Evolutionary conservation across 2,329 filamentous ascomycete species (phyloP).

Genomic region (Pseudopithomyces chartarum): DNA sequence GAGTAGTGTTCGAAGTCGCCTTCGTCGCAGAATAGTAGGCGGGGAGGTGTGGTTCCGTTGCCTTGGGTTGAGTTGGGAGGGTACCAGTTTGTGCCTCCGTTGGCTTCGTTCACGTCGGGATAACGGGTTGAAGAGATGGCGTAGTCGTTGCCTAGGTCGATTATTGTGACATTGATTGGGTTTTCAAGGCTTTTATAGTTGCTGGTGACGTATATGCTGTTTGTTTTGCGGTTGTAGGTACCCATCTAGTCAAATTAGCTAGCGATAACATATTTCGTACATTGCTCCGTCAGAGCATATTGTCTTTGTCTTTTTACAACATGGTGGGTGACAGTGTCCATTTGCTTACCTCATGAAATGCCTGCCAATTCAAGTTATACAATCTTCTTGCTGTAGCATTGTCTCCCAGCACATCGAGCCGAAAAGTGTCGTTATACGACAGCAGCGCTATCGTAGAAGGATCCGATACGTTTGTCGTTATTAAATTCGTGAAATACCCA

Average conservation of each 20-base stretch:
- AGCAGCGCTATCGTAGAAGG: conserved; percentile 43
- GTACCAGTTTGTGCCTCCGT: conserved; percentile 43
- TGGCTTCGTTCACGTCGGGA: conserved; percentile 46
- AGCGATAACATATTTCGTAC: no score
- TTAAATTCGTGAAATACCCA: conserved; percentile 33
- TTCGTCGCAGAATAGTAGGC: conserved; percentile 42
- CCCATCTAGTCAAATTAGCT: conserved; percentile 21
- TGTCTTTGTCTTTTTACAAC: not conserved
- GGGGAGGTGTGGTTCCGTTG: conserved; percentile 29
- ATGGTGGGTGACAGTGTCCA: conserved; percentile 16
- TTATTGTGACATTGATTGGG: conserved; percentile 42
- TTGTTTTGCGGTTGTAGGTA: conserved; percentile 39
- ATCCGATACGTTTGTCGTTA: conserved; percentile 36
- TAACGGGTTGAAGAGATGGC: conserved; percentile 43
- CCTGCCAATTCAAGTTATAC: conserved; percentile 34
- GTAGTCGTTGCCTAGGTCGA: conserved; percentile 48
- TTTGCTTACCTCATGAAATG: conserved; percentile 48
- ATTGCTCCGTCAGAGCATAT: not conserved
- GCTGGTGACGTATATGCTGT: conserved; percentile 50
- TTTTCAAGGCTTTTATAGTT: conserved; percentile 41
- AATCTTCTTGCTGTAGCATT: conserved; percentile 40
- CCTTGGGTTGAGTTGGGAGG: conserved; percentile 31
- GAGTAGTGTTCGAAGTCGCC: conserved; percentile 48
- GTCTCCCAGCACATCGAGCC: conserved; percentile 35
- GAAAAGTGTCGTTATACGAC: conserved; percentile 42